These are phyloP conservation scores for Eucalyptus curtisii DNA, from an alignment of 345 rosid genomes.

Conservation along the genomic window DNA sequence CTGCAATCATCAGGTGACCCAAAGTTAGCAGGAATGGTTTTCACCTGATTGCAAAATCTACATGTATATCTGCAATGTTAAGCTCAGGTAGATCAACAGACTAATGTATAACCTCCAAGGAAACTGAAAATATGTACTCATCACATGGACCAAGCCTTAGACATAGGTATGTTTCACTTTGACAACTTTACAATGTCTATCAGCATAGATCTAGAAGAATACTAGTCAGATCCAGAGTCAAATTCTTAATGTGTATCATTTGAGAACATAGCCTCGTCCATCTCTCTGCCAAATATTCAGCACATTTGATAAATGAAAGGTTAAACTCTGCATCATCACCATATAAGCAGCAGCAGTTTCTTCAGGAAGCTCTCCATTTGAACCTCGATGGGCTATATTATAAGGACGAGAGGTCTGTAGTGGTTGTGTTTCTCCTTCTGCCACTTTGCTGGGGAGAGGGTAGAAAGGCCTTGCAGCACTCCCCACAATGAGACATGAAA, in stretches of 20 bases:
- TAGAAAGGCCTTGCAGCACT: conserved; percentile 64
- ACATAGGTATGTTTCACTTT: not conserved
- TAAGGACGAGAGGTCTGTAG: conserved; percentile 87
- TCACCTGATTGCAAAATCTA: not conserved
- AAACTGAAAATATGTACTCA: not conserved
- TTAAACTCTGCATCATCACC: conserved; percentile 16
- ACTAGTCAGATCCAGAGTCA: not conserved
- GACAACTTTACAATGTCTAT: not conserved
- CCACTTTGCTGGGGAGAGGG: conserved; percentile 68
- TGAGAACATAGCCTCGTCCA: not conserved
- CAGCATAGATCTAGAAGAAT: not conserved
- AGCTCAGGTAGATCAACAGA: not conserved
- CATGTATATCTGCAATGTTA: not conserved
- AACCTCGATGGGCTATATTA: conserved; percentile 91
- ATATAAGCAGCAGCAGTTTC: conserved; percentile 84
- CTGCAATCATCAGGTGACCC: conserved; percentile 20
- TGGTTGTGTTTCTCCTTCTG: conserved; percentile 27
- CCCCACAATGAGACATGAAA: conserved; percentile 29
- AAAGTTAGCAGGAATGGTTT: not conserved
- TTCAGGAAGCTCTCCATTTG: conserved; percentile 93
- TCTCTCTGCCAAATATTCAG: not conserved
- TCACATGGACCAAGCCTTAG: not conserved
- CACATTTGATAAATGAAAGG: not conserved
- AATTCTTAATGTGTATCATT: not conserved
- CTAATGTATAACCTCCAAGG: not conserved